Conservation (phyloP, 352 stramenopile species). For the Phytopythium cucurbitacearum region DNA sequence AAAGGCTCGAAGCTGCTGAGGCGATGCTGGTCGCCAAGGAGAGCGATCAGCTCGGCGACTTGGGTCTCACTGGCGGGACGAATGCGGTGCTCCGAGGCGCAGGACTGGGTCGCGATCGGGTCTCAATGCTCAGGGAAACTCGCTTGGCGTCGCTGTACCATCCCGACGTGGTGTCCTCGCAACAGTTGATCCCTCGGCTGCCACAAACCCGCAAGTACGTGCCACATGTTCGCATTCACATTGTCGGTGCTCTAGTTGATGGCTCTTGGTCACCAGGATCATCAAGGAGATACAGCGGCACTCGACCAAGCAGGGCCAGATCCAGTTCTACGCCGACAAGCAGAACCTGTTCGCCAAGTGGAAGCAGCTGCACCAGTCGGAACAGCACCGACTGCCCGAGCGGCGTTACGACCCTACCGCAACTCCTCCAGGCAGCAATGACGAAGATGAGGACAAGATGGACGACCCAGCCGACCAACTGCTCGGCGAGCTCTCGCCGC, state of each 20-base stretch:
- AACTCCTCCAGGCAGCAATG: constrained; percentile 1
- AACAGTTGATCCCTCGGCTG: constrained; percentile 44
- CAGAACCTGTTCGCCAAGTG: constrained; percentile 71
- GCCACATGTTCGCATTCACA: neutral
- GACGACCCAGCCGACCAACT: constrained; percentile 15
- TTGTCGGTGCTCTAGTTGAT: neutral
- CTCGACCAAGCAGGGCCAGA: constrained; percentile 48
- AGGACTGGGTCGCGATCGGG: too few relatives aligned
- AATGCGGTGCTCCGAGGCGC: too few relatives aligned
- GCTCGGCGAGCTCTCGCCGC: constrained; percentile 42
- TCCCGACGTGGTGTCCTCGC: constrained; percentile 19
- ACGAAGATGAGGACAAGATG: constrained; percentile 4
- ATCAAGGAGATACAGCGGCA: constrained; percentile 61
- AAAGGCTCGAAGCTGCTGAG: constrained; percentile 57
- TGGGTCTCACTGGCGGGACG: neutral
- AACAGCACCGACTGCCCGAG: constrained; percentile 35
- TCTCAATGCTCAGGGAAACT: too few relatives aligned
- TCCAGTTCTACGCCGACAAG: constrained; percentile 66
- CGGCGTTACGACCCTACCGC: neutral
- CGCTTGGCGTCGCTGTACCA: constrained; percentile 17
- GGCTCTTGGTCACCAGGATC: constrained; percentile 18
- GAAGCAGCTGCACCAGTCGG: constrained; percentile 57
- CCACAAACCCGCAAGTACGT: constrained; percentile 61
- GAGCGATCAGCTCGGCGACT: constrained; percentile 12
- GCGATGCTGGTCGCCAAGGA: constrained; percentile 42